phyloP scores from a whole-genome alignment of 257 asterid genomes.

The Paulownia fortunei region DNA sequence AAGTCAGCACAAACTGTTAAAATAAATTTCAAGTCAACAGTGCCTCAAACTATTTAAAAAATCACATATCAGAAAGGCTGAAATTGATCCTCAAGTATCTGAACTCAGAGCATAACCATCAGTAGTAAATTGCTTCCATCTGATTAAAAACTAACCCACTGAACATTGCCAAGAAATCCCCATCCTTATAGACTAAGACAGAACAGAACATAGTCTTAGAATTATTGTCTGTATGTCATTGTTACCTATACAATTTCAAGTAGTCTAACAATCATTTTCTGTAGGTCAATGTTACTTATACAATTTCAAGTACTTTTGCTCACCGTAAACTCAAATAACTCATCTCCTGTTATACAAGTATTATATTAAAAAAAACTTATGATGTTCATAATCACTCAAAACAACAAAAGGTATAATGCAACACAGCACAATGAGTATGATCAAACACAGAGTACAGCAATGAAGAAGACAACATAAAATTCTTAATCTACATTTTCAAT shows the following conservation, averaged over 20 bases:
- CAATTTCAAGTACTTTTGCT: background rate
- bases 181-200: background rate
- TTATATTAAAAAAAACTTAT: no score
- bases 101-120: background rate
- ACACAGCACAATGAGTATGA: background rate
- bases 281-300: background rate
- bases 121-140: background rate
- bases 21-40: background rate
- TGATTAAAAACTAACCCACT: background rate
- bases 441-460: background rate
- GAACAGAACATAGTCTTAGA: background rate
- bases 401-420: background rate
- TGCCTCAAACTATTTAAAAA: background rate
- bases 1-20: slow-evolving; percentile 71
- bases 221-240: background rate
- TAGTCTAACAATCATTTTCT: background rate
- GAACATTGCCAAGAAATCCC: background rate
- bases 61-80: background rate
- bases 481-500: background rate
- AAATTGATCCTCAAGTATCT: background rate
- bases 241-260: background rate
- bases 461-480: background rate
- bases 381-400: background rate
- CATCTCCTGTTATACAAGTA: no score
- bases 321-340: background rate